Evolutionary conservation across 441 rosid genomes (phyloP), one percentile per base, ranked within the genome.

Genomic region (Eutrema salsugineum): DNA sequence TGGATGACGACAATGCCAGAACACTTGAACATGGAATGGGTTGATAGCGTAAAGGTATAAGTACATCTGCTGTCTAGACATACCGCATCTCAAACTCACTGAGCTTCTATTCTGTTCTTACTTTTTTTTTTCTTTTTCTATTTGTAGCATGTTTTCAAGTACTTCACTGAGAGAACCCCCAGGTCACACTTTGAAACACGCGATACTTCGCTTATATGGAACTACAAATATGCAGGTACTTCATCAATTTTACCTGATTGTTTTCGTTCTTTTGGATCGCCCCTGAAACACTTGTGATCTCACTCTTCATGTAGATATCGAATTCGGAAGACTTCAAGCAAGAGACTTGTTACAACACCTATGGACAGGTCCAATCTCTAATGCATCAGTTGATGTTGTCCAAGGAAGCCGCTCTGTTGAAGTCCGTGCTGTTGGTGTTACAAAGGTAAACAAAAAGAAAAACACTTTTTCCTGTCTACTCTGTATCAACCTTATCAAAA

Each of bases 1-100:
- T 95, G 99, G 99, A 95, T 93, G 99, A 95, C 99, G 57, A 91
- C 99, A 78, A 93, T 95, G 99, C 99, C 99, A 1, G 99, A 95
- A 66, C 98, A 88, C 75, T 82, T 86, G 65, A 95, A 95, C 80
- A 89, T 95, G 97, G 99, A 95, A 75, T 95, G 99, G 99, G 94
- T 93, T 56, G 99, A 95, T 81, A 91, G 98, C 47, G 94, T 95
- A 64, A 88, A 93, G 96, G 98, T 94, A 62, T 33, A 8, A 69
- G 10, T 35, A 48, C 0, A 28, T 24, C 15, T 8, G 24, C 42
- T 2, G 27, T 60, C 35, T 3, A 53, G 12, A 24, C 16, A 55
- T n/a, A 20, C 35, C 6, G 16, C 51, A 40, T 46, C 43, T 36
- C 16, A 53, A 35, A 6, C 59, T 47, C 46, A 22, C 42, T 80